Percentiles rank a stretch among this genome's conserved stretches.
Evolutionary conservation across 2,329 filamentous ascomycete species (phyloP).

Genomic region (Pestalotiopsis sp.): DNA sequence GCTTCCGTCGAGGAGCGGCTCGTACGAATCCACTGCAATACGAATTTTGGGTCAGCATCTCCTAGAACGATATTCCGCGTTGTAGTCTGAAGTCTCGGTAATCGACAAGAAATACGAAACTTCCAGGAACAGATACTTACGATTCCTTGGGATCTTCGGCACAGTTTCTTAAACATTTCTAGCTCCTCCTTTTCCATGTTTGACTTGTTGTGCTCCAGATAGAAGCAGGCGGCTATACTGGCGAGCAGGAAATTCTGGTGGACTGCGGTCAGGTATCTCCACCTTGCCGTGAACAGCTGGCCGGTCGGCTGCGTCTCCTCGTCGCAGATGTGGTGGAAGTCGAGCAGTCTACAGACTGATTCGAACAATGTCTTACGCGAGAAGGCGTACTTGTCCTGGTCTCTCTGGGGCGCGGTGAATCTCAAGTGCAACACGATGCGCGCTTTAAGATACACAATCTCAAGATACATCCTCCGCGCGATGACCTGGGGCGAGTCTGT

Average conservation of each 20-base stretch:
- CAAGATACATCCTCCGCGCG: conserved; percentile 53
- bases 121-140: background rate
- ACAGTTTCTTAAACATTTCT: conserved; percentile 4
- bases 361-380: conserved; percentile 48
- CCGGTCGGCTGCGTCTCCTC: conserved; percentile 47
- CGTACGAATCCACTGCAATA: conserved; percentile 6
- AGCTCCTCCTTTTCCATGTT: conserved; percentile 8
- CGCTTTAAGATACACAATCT: conserved; percentile 53
- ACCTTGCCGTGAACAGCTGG: conserved; percentile 43
- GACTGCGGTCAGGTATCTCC: conserved; percentile 46
- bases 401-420: conserved; percentile 42
- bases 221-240: conserved; percentile 49
- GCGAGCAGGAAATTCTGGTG: conserved; percentile 51
- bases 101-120: too few species aligned
- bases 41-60: background rate
- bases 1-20: conserved; percentile 11
- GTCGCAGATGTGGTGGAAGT: conserved; percentile 51
- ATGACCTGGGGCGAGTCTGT: conserved; percentile 52
- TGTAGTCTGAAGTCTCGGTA: too few species aligned
- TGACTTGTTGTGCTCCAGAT: conserved; percentile 33
- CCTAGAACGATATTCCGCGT: background rate
- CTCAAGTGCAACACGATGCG: conserved; percentile 56
- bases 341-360: conserved; percentile 49
- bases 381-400: conserved; percentile 37
- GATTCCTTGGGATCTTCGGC: conserved; percentile 12